Evolutionary conservation across 2,329 filamentous ascomycete species (phyloP), one percentile per base, ranked within the genome.

Genomic region (Chaetothyriales sp.): DNA sequence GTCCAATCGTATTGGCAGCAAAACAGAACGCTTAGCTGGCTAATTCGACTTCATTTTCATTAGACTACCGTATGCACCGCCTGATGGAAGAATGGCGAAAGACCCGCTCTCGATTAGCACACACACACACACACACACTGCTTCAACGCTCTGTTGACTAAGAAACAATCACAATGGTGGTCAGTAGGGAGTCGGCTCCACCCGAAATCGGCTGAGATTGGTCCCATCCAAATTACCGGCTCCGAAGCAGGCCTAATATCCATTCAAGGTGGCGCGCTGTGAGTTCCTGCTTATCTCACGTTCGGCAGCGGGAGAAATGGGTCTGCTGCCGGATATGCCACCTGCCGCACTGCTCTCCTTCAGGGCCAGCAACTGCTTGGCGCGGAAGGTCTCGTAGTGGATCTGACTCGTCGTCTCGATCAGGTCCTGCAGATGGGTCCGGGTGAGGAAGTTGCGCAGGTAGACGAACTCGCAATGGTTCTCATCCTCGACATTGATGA

Each of bases 391-490:
- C 78, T 98, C 92, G 77, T 98, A 98, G 78, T 98, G 92, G 71
- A 95, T 98, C 76, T 98, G 92, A 61, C 89, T 95, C 46, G 92
- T 98, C 28, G 92, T 98, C 75, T 98, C 92, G 70, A 98, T 95
- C 60, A 98, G 80, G 65, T 98, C 92, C 77, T 98, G 92, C 52
- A 98, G 80, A 71, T 98, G 92, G 57, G 92, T 96, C 66, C 92
- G 87, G 63, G 93, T 94, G 58, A 98, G 80, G 80, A 98, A 98
- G 78, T 98, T 90, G 68, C 92, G 84, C 56, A 98, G 81, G 70
- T 95, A 95, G 66, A 96, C 84, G 65, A 98, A 98, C 79, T 98
- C 92, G 80, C 92, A 98, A 77, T 98, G 92, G 73, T 83, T 93
- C 77, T 98, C 92, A 62, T 98, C 90, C 74, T 98, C 92, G 62